Conservation (phyloP, 371 early-diverging fungal genomes). For the Blakeslea trispora region DNA sequence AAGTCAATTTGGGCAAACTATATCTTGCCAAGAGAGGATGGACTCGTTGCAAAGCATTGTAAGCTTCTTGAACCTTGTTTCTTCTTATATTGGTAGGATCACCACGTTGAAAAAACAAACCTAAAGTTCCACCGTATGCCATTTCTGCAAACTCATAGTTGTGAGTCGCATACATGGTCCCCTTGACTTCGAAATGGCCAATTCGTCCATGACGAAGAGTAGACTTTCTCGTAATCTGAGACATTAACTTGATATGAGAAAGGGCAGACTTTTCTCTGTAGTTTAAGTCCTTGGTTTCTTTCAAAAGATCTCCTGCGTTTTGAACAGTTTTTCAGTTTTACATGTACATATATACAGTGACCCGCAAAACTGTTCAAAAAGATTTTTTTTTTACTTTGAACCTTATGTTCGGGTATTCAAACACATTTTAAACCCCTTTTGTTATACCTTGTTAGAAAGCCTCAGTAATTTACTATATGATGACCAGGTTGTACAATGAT, state of each 20-base stretch:
- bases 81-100: not conserved
- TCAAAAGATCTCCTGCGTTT: too few species aligned
- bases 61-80: not conserved
- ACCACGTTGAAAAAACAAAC: conserved; percentile 6
- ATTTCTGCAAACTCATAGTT: conserved; percentile 16
- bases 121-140: conserved; percentile 6
- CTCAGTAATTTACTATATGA: too few species aligned
- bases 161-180: not conserved
- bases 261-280: conserved; percentile 7
- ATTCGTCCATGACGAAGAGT: not conserved
- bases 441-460: too few species aligned
- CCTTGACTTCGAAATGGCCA: conserved; percentile 2
- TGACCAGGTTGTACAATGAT: too few species aligned
- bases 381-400: too few species aligned
- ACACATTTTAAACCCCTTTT: too few species aligned
- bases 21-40: conserved; percentile 7
- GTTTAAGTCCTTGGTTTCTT: too few species aligned
- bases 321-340: too few species aligned
- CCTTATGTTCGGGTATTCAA: too few species aligned
- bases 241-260: conserved; percentile 9
- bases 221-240: conserved; percentile 7
- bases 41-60: not conserved
- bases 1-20: not conserved
- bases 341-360: too few species aligned
- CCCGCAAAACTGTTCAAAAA: too few species aligned